Base-by-base conservation (phyloP, 208 protist species). In the Leishmania amazonensis region DNA sequence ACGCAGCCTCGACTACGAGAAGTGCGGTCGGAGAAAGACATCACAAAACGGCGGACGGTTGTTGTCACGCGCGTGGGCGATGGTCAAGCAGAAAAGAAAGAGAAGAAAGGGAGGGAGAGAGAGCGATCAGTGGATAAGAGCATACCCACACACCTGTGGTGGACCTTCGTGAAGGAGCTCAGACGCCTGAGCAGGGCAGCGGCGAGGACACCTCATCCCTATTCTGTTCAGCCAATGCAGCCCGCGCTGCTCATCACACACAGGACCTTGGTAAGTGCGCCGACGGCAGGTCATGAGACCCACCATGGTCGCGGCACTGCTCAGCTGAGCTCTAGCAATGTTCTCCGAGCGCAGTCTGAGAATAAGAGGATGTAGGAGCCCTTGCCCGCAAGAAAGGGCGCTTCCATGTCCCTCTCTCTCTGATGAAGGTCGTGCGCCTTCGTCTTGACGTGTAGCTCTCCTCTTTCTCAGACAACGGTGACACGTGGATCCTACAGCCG, bases 21-120 rank as follows among this genome's bases (percentile, higher is more conserved):
- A 4, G n/a, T n/a, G n/a, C 60, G n/a, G 60, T n/a, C 4, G 60
- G 60, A 17, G 60, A 62, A 65, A 7, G 57, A 62, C 17, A 67
- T 42, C 7, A 57, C 7, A 71, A 47, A 28, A 80, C 7, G 17
- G 45, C 51, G 62, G 75, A 35, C 15, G 53, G 35, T 38, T 42
- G 40, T 71, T 19, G 35, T 38, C 28, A 81, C 3, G 75, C 78
- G 83, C 80, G 62, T 81, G 65, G 81, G 75, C 78, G 68, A 79
- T 70, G 17, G 57, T 11, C 28, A 80, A 65, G 45, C 8, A 6
- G 68, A 40, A n/a, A 21, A 73, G n/a, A 24, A 11, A 2, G 0
- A 38, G 70, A 31, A 62, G 21, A 62, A 19, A 72, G 57, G 19
- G 57, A 60, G 21, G 58, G 65, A 73, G 65, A 6, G 40, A 70